Conservation (phyloP, 345 rosid species). For the Salix koriyanagi region DNA sequence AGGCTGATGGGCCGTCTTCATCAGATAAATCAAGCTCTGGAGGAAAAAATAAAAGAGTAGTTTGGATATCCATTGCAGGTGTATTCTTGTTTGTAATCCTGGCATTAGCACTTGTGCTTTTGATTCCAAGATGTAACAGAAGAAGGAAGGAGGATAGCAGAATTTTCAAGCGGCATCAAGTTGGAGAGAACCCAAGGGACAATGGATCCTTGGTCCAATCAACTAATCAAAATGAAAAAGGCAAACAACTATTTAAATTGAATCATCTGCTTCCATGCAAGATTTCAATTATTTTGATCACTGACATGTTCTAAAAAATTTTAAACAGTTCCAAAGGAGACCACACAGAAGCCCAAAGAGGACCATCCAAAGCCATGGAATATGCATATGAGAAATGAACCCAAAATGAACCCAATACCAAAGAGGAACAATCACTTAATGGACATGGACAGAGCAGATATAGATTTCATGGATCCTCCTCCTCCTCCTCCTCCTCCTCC, state of each 20-base stretch:
- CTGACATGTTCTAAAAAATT: conserved; percentile 2
- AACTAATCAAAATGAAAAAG: conserved; percentile 57
- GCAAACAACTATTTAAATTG: conserved; percentile 28
- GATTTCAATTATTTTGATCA: conserved; percentile 2
- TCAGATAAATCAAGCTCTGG: conserved; percentile 42
- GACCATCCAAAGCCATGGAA: conserved; percentile 25
- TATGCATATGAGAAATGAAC: neutral
- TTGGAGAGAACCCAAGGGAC: conserved; percentile 53
- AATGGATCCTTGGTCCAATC: conserved; percentile 37
- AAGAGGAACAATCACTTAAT: conserved; percentile 53
- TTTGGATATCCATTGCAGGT: conserved; percentile 74
- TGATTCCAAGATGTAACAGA: conserved; percentile 49
- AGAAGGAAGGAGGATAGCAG: conserved; percentile 48
- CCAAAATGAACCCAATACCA: conserved; percentile 14
- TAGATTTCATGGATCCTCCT: conserved; percentile 40
- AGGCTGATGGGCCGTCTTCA: conserved; percentile 59
- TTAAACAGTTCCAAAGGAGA: conserved; percentile 52
- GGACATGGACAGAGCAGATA: conserved; percentile 45
- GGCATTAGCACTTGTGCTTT: conserved; percentile 47
- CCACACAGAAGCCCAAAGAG: conserved; percentile 28
- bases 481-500: conserved; percentile 48
- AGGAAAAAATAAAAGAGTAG: conserved; percentile 48
- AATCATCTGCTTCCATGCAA: neutral
- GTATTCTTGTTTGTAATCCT: conserved; percentile 51
- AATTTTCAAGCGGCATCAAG: conserved; percentile 58